Percentiles rank a stretch among this genome's conserved stretches.
Conservation (phyloP, 768 basidiomycete species). For the Lactarius evosmus region DNA sequence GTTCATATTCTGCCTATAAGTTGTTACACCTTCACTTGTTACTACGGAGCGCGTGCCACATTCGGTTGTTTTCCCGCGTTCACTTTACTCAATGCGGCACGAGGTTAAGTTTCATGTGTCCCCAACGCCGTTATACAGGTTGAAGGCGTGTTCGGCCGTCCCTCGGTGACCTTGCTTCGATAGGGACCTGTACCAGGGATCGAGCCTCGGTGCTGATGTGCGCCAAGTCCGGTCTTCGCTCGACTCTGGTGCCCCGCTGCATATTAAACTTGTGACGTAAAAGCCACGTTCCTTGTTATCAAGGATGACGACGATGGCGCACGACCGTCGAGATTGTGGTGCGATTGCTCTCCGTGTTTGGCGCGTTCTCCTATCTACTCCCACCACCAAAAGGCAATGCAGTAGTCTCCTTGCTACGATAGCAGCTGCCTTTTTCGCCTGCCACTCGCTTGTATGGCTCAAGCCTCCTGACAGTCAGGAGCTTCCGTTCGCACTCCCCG, state of each 20-base stretch:
- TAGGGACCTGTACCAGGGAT: conserved; percentile 25
- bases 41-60: conserved; percentile 9
- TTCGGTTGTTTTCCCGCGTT: conserved; percentile 21
- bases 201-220: conserved; percentile 26
- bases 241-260: conserved; percentile 11
- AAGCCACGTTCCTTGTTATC: conserved; percentile 24
- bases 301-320: conserved; percentile 22
- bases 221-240: conserved; percentile 27
- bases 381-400: conserved; percentile 16
- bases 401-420: conserved; percentile 5
- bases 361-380: conserved; percentile 23
- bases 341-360: conserved; percentile 13
- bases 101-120: conserved; percentile 21
- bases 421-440: conserved; percentile 6
- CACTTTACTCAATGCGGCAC: conserved; percentile 24
- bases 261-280: conserved; percentile 26
- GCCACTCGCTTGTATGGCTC: conserved; percentile 15
- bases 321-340: conserved; percentile 14
- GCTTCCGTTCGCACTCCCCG: conserved; percentile 12
- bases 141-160: conserved; percentile 23
- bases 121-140: conserved; percentile 27
- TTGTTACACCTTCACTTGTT: conserved; percentile 1
- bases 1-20: not conserved
- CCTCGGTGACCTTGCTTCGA: conserved; percentile 12
- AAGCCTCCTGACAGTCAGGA: conserved; percentile 24